Conservation (phyloP, 768 basidiomycete genomes). For the Suillus subaureus region DNA sequence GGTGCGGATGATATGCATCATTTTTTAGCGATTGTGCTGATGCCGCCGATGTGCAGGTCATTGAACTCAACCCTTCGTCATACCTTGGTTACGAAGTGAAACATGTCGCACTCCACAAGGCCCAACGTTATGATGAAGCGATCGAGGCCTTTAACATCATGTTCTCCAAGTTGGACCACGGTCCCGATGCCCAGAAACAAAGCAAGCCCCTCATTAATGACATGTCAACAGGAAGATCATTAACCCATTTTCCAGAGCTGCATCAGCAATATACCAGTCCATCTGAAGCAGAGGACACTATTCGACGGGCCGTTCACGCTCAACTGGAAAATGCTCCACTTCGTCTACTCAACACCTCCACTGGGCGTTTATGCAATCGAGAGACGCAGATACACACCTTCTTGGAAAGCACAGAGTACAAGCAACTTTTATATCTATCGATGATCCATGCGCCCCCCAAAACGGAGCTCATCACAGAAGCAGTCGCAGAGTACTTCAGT, state of each 20-base stretch:
- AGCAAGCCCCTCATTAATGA: not conserved
- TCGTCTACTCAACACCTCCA: slow-evolving; percentile 4
- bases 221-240: not conserved
- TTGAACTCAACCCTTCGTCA: not conserved
- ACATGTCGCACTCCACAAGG: not conserved
- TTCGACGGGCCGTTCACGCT: not conserved
- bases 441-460: not conserved
- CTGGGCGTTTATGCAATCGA: not conserved
- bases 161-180: not conserved
- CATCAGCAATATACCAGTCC: not conserved
- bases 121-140: not conserved
- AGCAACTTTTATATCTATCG: not conserved
- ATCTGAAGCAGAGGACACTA: not conserved
- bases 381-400: not conserved
- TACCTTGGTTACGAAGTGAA: not conserved
- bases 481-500: not conserved
- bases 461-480: not conserved
- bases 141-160: not conserved
- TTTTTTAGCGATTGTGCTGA: not conserved
- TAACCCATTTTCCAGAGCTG: not conserved
- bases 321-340: slow-evolving; percentile 6
- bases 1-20: not conserved
- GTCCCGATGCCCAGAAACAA: not conserved
- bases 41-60: not conserved
- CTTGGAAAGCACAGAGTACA: not conserved